A percentile compares a stretch with the other conserved stretches of the same genome.
These are phyloP conservation scores for Aurantiochytrium sp. DNA, from an alignment of 108 stramenopile species.

Conservation along the genomic window DNA sequence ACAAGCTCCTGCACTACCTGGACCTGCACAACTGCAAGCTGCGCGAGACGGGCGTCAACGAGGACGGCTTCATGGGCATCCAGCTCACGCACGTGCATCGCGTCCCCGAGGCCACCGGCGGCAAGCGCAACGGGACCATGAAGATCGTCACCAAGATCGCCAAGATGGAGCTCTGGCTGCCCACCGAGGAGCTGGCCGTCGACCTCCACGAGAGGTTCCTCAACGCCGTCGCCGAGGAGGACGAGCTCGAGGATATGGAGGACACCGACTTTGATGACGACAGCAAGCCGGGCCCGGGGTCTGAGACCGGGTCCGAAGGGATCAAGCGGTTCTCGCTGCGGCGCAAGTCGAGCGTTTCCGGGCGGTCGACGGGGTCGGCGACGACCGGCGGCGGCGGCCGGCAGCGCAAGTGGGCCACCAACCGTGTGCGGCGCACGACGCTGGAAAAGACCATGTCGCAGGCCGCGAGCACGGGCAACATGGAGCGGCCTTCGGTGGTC, in stretches of 20 bases:
- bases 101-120: background rate
- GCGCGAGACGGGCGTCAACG: background rate
- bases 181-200: background rate
- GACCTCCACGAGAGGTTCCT: background rate
- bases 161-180: slow-evolving; percentile 8
- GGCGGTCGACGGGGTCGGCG: background rate
- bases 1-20: slow-evolving; percentile 18
- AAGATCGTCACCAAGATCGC: slow-evolving; percentile 22
- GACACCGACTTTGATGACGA: background rate
- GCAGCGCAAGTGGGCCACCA: slow-evolving; percentile 20
- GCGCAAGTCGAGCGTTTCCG: background rate
- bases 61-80: background rate
- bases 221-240: background rate
- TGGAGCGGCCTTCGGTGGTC: too few species aligned
- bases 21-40: slow-evolving; percentile 27
- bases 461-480: background rate
- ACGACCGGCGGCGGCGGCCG: background rate
- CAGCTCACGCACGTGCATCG: background rate
- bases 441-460: background rate
- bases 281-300: too few species aligned
- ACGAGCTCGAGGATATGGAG: background rate
- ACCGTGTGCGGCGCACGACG: background rate
- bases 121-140: background rate
- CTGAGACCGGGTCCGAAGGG: too few species aligned
- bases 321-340: background rate